Percentiles rank a stretch among this genome's conserved stretches.
phyloP scores from a whole-genome alignment of 169 alveolate species.

The Plasmodium reichenowi region DNA sequence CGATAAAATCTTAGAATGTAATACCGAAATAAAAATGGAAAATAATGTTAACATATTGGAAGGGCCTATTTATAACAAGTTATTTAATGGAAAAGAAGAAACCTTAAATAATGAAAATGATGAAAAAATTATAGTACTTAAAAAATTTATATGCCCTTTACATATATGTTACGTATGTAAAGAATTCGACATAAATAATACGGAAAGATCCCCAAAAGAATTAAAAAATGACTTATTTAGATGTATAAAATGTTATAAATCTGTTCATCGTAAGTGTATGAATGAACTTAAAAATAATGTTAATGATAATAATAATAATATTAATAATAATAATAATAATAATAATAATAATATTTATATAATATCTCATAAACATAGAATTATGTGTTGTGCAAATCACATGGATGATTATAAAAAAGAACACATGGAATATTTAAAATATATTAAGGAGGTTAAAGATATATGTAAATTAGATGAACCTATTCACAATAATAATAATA shows the following conservation, averaged over 20 bases:
- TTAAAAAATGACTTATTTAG: conserved; percentile 21
- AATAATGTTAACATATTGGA: background rate
- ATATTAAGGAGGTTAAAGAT: too few relatives aligned
- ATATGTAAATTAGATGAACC: too few relatives aligned
- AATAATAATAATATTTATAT: conserved; percentile 26
- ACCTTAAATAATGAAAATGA: background rate
- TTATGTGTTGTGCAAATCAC: conserved; percentile 41
- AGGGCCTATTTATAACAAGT: background rate
- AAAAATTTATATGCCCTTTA: conserved; percentile 57
- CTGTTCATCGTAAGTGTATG: conserved; percentile 58
- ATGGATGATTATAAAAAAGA: conserved; percentile 33
- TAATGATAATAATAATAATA: conserved; percentile 23
- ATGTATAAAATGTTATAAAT: conserved; percentile 56
- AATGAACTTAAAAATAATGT: conserved; percentile 6
- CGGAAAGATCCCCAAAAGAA: conserved; percentile 16
- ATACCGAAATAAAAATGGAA: background rate
- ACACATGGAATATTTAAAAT: conserved; percentile 33
- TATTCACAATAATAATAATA: too few relatives aligned
- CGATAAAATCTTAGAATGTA: background rate
- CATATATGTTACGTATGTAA: conserved; percentile 63
- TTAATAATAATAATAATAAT: conserved; percentile 9
- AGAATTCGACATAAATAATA: conserved; percentile 27
- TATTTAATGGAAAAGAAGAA: background rate
- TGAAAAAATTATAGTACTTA: background rate
- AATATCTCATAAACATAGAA: conserved; percentile 33